Evolutionary conservation across 2,329 filamentous ascomycete genomes (phyloP), one percentile per base, ranked within the genome.

Genomic region (Aspergillus ruber): DNA sequence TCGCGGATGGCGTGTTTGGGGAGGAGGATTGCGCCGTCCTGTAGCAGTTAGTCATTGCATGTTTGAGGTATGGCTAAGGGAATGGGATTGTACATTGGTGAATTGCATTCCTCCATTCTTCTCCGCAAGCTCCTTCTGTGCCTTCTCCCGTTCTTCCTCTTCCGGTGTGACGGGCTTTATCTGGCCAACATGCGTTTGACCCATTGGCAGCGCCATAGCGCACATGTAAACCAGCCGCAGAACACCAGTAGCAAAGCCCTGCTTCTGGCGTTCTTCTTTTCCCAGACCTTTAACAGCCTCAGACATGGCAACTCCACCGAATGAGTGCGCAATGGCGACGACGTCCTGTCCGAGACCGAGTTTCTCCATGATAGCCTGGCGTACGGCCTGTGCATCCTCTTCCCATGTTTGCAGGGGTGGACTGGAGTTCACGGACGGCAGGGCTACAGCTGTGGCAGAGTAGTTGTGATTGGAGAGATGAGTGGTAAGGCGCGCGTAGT

Each of bases 291-390:
- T 62, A 13, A 58, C 58, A 8, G 51, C 58, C 36, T 65, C 62
- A 6, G 58, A 60, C 56, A 63, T 57, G 6, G 60, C 49, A 6
- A 67, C 44, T 1, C 64, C 64, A 3, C 64, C 63, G 44, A 66
- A 67, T 6, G 64, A 67, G 44, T 67, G 64, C 6, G 52, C 61
- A 15, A 67, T 17, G 1, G 59, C 42, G 35, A 67, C 55, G 20
- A 67, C 61, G 7, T 64, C 56, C 38, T 57, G 59, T 9, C 62
- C 64, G 4, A 39, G 40, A 25, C 63, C 54, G 2, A 60, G 44
- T 33, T 54, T 52, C 33, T 48, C 44, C 29, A 57, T 44, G 25
- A 60, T 60, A 8, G 53, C 50, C 33, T 45, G 32, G 21, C 57
- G 58, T 18, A 61, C 46, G n/a, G 52, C 59, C 39, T 56, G 42